phyloP scores from a whole-genome alignment of 768 basidiomycete species.

The Pulveroboletus sp. region DNA sequence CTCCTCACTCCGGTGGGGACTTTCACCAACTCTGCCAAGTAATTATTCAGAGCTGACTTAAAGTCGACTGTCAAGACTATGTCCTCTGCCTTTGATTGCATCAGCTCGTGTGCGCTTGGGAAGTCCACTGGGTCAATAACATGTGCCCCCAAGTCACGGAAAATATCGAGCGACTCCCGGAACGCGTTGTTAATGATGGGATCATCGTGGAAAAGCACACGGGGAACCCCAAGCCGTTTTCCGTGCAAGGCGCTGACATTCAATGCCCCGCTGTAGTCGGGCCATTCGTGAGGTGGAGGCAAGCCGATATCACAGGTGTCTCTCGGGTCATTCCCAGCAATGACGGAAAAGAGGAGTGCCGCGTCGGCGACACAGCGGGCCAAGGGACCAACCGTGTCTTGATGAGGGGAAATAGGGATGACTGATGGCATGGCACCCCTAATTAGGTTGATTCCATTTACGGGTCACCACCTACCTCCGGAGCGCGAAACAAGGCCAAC shows the following conservation, averaged over 20 bases:
- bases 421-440: slow-evolving; percentile 30
- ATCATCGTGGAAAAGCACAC: slow-evolving; percentile 26
- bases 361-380: slow-evolving; percentile 35
- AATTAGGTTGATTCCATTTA: neutral
- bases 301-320: slow-evolving; percentile 37
- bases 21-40: slow-evolving; percentile 40
- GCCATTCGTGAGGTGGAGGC: slow-evolving; percentile 43
- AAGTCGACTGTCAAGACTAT: slow-evolving; percentile 53
- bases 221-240: slow-evolving; percentile 43
- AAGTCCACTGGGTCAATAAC: slow-evolving; percentile 62
- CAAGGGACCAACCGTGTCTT: slow-evolving; percentile 40
- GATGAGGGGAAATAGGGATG: slow-evolving; percentile 39
- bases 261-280: slow-evolving; percentile 53
- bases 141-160: slow-evolving; percentile 38
- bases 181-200: slow-evolving; percentile 33
- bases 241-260: slow-evolving; percentile 40
- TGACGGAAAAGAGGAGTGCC: slow-evolving; percentile 36
- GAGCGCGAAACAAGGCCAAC: slow-evolving; percentile 38
- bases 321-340: slow-evolving; percentile 39
- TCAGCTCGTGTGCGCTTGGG: slow-evolving; percentile 47
- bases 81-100: slow-evolving; percentile 47
- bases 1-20: slow-evolving; percentile 58
- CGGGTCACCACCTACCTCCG: slow-evolving; percentile 28
- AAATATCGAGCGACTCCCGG: slow-evolving; percentile 34
- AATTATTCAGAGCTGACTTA: slow-evolving; percentile 47